Percentiles rank a stretch among this genome's conserved stretches.
Evolutionary conservation across 306 rosid species (phyloP).

Genomic region (Begonia masoniana): DNA sequence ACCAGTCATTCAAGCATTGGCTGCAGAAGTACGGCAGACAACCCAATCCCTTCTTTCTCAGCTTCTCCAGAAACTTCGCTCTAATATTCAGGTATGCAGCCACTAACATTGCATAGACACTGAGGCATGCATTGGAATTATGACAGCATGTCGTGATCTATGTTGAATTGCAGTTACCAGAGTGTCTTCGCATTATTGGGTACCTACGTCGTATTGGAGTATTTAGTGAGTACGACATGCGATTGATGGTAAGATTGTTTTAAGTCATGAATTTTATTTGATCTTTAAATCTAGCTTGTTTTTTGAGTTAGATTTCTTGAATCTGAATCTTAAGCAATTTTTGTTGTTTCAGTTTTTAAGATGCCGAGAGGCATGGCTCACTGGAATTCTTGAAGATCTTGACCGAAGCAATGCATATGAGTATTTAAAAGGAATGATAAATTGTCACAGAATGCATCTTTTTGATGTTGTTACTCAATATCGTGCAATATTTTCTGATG

Average conservation of each 20-base stretch:
- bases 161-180: constrained; percentile 61
- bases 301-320: neutral
- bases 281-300: too few species aligned
- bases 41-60: constrained; percentile 96
- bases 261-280: too few species aligned
- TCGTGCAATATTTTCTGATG: constrained; percentile 96
- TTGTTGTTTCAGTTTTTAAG: constrained; percentile 62
- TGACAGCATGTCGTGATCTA: constrained; percentile 5
- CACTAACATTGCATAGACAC: constrained; percentile 6
- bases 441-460: constrained; percentile 93
- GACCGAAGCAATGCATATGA: constrained; percentile 83
- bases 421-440: constrained; percentile 80
- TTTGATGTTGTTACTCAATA: constrained; percentile 97
- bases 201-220: constrained; percentile 83
- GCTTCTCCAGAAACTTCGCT: constrained; percentile 95
- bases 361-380: constrained; percentile 96
- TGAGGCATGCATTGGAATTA: neutral
- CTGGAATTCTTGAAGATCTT: constrained; percentile 89
- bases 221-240: constrained; percentile 94
- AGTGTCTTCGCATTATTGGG: constrained; percentile 92
- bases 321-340: constrained; percentile 10
- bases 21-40: constrained; percentile 77
- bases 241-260: constrained; percentile 54
- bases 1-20: constrained; percentile 76
- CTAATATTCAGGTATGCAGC: constrained; percentile 79